Base-by-base conservation (phyloP, 2,329 filamentous ascomycete genomes). In the Septoria petroselini region DNA sequence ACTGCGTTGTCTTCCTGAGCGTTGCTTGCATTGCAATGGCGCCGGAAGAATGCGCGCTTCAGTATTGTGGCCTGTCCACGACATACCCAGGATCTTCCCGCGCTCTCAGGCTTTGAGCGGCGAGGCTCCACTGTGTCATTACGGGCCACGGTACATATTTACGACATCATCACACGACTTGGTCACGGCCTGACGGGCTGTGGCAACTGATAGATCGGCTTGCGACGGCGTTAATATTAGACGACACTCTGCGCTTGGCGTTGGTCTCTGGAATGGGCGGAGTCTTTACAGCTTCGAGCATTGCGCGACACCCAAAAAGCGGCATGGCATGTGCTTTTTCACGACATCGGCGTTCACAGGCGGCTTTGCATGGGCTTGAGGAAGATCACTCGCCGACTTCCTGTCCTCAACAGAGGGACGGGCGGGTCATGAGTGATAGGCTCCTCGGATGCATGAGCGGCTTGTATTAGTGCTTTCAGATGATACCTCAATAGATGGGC, bases 1-100 rank as follows among this genome's bases (percentile, higher is more conserved):
- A 58, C 52, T 52, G 58, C 58, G 58, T 60, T 59, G 50, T 52
- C 55, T 57, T 54, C 45, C 53, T 52, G 53, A 47, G 49, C 57
- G 45, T 55, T 52, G 49, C 48, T 52, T 58, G 57, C 57, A 59
- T 59, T 55, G 52, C 56, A 54, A 53, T 50, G 57, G 54, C 52
- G 54, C 52, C 53, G 57, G 55, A 43, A 54, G 55, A 52, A 42
- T 54, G 54, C 57, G 57, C 54, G 52, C 50, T 54, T 49, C 44
- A 49, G 49, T 58, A 53, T 50, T 50, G 52, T 59, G 57, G 54
- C 50, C 39, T 54, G 50, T 55, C 48, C 38, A 34, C 25, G 43
- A 47, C 43, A 47, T 40, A 40, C 35, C 35, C 43, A 34, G 21
- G 43, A 35, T 47, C 43, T 47, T 52, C 47, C n/a, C 45, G 45